These are phyloP conservation scores for Musa troglodytarum DNA, from an alignment of 176 grass and related monocot species.

Conservation along the genomic window DNA sequence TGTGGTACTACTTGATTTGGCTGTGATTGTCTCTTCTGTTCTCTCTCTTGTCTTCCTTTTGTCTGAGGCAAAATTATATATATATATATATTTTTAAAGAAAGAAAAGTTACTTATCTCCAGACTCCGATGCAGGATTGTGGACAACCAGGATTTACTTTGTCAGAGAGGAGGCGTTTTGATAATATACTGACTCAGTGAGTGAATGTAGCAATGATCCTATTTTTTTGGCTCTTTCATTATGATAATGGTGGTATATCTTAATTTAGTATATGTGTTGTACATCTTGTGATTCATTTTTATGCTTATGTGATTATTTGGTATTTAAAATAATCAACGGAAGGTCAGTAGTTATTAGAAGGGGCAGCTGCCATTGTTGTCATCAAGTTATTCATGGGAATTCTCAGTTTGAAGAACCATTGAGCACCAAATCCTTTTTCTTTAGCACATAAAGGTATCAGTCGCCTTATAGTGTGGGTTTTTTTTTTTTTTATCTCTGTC, in stretches of 20 bases:
- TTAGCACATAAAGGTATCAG: background rate
- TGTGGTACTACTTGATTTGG: background rate
- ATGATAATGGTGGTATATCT: background rate
- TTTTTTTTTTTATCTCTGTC: background rate
- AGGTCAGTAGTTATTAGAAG: too few relatives aligned
- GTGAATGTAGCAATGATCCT: slow-evolving; percentile 29
- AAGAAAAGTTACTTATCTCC: slow-evolving; percentile 17
- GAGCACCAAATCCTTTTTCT: background rate
- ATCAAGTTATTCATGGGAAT: background rate
- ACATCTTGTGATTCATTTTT: background rate
- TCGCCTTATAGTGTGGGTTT: background rate
- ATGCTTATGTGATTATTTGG: background rate
- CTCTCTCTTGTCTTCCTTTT: too few relatives aligned
- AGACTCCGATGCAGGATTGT: slow-evolving; percentile 45
- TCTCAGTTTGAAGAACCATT: background rate
- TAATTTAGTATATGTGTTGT: background rate
- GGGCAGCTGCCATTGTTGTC: too few relatives aligned
- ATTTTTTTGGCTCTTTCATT: slow-evolving; percentile 1
- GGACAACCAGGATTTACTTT: slow-evolving; percentile 92
- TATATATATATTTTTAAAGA: background rate
- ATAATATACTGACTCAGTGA: slow-evolving; percentile 65
- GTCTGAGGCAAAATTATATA: background rate
- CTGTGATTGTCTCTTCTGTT: background rate
- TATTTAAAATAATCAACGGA: background rate
- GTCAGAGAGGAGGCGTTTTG: slow-evolving; percentile 76